phyloP scores from a whole-genome alignment of 139 green algal species.

The Cymbomonas tetramitiformis region DNA sequence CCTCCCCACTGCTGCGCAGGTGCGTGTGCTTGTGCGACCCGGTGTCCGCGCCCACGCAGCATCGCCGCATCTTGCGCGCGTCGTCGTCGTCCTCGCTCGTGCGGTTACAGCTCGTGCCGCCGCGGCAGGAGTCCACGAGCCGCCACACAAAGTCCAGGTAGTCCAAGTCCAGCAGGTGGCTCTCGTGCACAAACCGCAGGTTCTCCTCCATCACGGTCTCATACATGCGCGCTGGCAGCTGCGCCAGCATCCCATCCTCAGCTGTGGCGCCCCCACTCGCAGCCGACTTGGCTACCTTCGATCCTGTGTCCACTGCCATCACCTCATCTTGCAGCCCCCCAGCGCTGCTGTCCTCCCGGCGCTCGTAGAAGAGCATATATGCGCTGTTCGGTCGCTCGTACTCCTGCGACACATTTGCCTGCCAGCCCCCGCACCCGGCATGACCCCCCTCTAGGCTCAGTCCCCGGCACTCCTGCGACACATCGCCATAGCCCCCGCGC shows the following conservation, averaged over 20 bases:
- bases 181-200: constrained; percentile 10
- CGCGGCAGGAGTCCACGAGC: constrained; percentile 18
- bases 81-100: neutral
- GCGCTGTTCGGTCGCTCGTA: constrained; percentile 68
- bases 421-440: neutral
- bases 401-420: constrained; percentile 19
- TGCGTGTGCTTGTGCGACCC: no score
- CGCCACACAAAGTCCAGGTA: constrained; percentile 38
- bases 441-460: no score
- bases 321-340: no score
- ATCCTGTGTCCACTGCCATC: neutral
- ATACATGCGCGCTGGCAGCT: neutral
- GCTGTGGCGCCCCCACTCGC: neutral
- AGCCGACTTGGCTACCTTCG: neutral
- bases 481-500: neutral
- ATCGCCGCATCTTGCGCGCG: neutral
- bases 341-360: constrained; percentile 9
- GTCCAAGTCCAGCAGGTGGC: constrained; percentile 33
- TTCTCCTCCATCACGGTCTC: constrained; percentile 29
- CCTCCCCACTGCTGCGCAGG: no score
- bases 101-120: neutral
- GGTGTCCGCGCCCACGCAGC: no score
- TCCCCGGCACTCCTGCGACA: neutral
- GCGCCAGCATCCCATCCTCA: constrained; percentile 30
- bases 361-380: constrained; percentile 93